Conservation (phyloP, 768 basidiomycete species). For the Calvatia gigantea region DNA sequence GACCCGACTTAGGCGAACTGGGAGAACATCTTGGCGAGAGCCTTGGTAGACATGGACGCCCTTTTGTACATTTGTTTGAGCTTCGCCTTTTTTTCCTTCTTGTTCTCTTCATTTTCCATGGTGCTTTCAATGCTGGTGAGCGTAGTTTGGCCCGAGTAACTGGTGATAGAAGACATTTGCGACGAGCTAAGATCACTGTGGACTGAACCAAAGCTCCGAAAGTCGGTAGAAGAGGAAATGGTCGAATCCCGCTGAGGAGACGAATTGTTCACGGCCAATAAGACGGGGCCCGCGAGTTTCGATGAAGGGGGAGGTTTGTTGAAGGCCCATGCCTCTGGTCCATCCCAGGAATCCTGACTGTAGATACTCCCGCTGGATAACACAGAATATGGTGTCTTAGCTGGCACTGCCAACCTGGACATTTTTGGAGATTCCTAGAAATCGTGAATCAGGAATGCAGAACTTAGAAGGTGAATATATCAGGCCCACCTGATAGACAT, state of each 20-base stretch:
- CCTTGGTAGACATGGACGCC: conserved; percentile 1
- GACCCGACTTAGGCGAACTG: not conserved
- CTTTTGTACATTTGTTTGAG: conserved; percentile 3
- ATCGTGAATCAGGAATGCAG: too few relatives aligned
- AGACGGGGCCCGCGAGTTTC: not conserved
- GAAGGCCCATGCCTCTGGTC: conserved; percentile 1
- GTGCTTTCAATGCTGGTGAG: not conserved
- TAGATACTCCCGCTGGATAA: not conserved
- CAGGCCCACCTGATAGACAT: not conserved
- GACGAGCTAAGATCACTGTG: not conserved
- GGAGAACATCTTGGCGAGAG: not conserved
- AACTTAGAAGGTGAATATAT: too few relatives aligned
- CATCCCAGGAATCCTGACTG: conserved; percentile 3
- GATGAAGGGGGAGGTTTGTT: not conserved
- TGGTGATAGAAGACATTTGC: not conserved
- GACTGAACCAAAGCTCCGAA: not conserved
- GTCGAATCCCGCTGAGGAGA: not conserved
- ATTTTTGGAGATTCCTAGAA: not conserved
- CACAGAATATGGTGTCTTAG: not conserved
- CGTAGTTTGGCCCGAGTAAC: not conserved
- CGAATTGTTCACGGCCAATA: not conserved
- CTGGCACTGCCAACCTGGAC: not conserved
- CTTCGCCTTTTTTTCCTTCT: conserved; percentile 2
- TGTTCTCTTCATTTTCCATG: not conserved
- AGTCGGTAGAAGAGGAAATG: not conserved